Percentiles rank a stretch among this genome's conserved stretches.
Evolutionary conservation across 768 basidiomycete genomes (phyloP).

Genomic region (Cystofilobasidium ferigula): DNA sequence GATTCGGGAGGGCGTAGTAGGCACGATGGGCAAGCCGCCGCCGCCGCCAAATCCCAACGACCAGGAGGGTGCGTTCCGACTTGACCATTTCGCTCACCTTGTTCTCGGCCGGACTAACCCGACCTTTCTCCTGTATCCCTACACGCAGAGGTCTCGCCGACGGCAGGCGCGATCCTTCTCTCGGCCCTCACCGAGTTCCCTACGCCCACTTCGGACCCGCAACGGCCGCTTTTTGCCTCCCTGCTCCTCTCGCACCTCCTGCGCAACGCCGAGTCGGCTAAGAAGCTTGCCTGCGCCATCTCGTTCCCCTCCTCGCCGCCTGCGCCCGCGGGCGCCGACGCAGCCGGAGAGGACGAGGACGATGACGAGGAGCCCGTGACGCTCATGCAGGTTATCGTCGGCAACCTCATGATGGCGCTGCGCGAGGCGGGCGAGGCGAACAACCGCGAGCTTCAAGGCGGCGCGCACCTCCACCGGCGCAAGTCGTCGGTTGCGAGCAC

Average conservation of each 20-base stretch:
- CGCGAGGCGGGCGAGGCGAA: conserved; percentile 46
- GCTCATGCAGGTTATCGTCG: conserved; percentile 72
- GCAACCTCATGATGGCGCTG: conserved; percentile 78
- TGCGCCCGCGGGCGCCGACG: conserved; percentile 32
- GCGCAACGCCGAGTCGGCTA: conserved; percentile 42
- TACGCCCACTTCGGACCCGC: conserved; percentile 34
- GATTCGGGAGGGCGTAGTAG: conserved; percentile 11
- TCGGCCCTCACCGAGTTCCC: conserved; percentile 40
- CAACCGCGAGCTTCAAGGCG: conserved; percentile 40
- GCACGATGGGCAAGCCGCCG: conserved; percentile 14
- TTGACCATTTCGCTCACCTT: not conserved
- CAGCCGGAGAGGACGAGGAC: conserved; percentile 48
- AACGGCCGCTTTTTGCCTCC: conserved; percentile 37
- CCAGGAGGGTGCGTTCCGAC: conserved; percentile 8
- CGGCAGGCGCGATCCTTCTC: conserved; percentile 40
- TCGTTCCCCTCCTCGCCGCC: conserved; percentile 31
- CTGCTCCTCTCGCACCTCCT: conserved; percentile 37
- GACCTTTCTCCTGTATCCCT: conserved; percentile 27
- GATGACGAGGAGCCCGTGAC: conserved; percentile 48
- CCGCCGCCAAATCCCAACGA: conserved; percentile 13
- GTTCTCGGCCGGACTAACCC: not conserved
- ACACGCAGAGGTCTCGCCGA: conserved; percentile 32
- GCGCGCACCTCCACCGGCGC: conserved; percentile 37
- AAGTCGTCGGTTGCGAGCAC: conserved; percentile 19
- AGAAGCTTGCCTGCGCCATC: conserved; percentile 41